These are phyloP conservation scores for Pontederia crassipes DNA, from an alignment of 176 grass and related monocot genomes.

Conservation along the genomic window DNA sequence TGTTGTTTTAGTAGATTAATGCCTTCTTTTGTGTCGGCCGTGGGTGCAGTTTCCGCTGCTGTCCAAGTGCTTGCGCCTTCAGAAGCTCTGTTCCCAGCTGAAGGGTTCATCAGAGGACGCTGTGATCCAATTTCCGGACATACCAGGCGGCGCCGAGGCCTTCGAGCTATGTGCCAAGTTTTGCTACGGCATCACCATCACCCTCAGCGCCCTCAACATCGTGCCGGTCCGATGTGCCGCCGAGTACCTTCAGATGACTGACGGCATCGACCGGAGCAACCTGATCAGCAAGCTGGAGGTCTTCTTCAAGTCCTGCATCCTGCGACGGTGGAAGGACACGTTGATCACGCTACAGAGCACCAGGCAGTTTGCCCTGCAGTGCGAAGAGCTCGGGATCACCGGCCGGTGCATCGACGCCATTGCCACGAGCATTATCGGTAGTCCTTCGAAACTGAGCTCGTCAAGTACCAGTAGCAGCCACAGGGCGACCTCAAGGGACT, in stretches of 20 bases:
- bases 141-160: constrained; percentile 65
- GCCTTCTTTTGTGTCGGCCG: neutral
- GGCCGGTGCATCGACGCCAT: constrained; percentile 69
- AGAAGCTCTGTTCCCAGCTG: constrained; percentile 47
- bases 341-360: constrained; percentile 56
- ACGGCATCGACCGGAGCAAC: constrained; percentile 69
- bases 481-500: constrained; percentile 26
- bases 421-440: constrained; percentile 38
- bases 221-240: constrained; percentile 72
- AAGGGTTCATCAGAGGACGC: neutral
- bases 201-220: constrained; percentile 76
- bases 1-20: neutral
- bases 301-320: constrained; percentile 77
- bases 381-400: constrained; percentile 79
- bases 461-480: neutral
- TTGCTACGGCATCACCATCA: constrained; percentile 84
- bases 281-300: constrained; percentile 68
- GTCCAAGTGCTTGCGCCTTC: constrained; percentile 76
- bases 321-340: constrained; percentile 92
- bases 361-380: constrained; percentile 35
- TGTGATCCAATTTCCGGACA: constrained; percentile 37
- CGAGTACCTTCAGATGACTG: constrained; percentile 76
- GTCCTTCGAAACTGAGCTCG: constrained; percentile 1
- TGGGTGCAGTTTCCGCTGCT: constrained; percentile 73
- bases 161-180: constrained; percentile 92